phyloP scores from a whole-genome alignment of 805 yeast genomes.

The Kazachstania kunashirensis region DNA sequence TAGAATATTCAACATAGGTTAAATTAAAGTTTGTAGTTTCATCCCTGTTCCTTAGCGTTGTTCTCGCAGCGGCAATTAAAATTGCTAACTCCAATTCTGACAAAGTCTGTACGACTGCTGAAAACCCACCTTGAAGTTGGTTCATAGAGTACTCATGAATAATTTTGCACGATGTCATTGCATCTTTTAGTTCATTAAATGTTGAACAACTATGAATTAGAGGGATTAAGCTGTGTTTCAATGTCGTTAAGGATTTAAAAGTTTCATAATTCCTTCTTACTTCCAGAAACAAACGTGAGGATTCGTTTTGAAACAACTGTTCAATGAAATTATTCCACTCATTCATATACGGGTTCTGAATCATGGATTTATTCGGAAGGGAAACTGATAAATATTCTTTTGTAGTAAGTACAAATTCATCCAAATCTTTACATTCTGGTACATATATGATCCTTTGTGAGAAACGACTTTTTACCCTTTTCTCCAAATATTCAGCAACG shows the following conservation, averaged over 20 bases:
- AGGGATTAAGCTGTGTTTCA: constrained; percentile 37
- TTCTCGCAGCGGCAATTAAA: constrained; percentile 67
- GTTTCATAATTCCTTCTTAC: constrained; percentile 46
- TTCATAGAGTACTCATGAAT: constrained; percentile 24
- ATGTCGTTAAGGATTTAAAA: constrained; percentile 44
- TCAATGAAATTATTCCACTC: constrained; percentile 39
- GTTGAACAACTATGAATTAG: constrained; percentile 31
- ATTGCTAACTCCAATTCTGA: constrained; percentile 67
- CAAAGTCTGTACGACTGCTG: constrained; percentile 31
- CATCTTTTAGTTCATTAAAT: constrained; percentile 22
- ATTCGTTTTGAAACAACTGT: constrained; percentile 18
- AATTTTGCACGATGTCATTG: constrained; percentile 9
- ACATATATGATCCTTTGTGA: constrained; percentile 66
- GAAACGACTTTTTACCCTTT: constrained; percentile 83
- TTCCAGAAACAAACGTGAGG: constrained; percentile 29
- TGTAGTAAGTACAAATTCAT: constrained; percentile 43
- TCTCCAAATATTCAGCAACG: constrained; percentile 74
- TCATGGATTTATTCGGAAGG: not conserved
- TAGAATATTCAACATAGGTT: constrained; percentile 65
- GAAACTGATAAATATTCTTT: constrained; percentile 21
- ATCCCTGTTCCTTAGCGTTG: constrained; percentile 46
- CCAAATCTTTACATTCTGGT: constrained; percentile 39
- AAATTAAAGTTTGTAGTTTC: constrained; percentile 64
- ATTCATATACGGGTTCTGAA: not conserved
- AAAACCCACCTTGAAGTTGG: constrained; percentile 19